Evolutionary conservation across 2,329 filamentous ascomycete genomes (phyloP).

Genomic region (Lizonia empirigonia): DNA sequence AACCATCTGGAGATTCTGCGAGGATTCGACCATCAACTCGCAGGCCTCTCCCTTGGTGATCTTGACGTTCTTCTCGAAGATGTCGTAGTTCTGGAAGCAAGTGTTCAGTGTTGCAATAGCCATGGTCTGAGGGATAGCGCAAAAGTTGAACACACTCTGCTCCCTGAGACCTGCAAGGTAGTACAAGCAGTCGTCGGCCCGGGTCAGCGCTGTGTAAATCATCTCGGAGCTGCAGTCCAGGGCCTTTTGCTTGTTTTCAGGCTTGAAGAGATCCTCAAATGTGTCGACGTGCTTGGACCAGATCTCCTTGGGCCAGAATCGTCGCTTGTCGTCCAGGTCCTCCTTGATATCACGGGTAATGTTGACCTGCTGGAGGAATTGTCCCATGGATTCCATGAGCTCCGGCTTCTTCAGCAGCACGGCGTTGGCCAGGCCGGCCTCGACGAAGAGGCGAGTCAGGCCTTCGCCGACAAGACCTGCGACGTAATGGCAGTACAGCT

Average conservation of each 20-base stretch:
- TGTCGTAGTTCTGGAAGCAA: constrained; percentile 86
- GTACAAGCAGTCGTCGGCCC: constrained; percentile 92
- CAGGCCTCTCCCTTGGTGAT: constrained; percentile 96
- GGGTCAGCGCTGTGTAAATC: constrained; percentile 85
- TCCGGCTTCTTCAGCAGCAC: constrained; percentile 77
- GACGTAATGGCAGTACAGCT: constrained; percentile 97
- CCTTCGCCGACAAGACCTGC: constrained; percentile 98
- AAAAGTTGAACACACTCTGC: constrained; percentile 99
- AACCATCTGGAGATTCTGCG: constrained; percentile 82
- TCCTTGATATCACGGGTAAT: constrained; percentile 96
- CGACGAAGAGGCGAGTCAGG: constrained; percentile 86
- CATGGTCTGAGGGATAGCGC: constrained; percentile 95
- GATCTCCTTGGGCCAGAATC: constrained; percentile 95
- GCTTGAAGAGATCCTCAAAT: constrained; percentile 89
- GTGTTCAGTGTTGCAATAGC: constrained; percentile 92
- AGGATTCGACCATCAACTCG: constrained; percentile 87
- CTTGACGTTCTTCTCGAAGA: constrained; percentile 90
- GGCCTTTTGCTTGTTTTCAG: constrained; percentile 75
- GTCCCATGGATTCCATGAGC: constrained; percentile 93
- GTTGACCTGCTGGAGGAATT: constrained; percentile 98
- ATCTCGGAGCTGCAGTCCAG: constrained; percentile 90
- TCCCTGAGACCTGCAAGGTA: constrained; percentile 95
- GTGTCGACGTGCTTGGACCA: constrained; percentile 94
- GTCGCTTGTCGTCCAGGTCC: constrained; percentile 82
- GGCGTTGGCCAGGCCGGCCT: constrained; percentile 83